Base-by-base conservation (phyloP, 192 early-diverging fungal genomes). In the Paraglomus brasilianum region DNA sequence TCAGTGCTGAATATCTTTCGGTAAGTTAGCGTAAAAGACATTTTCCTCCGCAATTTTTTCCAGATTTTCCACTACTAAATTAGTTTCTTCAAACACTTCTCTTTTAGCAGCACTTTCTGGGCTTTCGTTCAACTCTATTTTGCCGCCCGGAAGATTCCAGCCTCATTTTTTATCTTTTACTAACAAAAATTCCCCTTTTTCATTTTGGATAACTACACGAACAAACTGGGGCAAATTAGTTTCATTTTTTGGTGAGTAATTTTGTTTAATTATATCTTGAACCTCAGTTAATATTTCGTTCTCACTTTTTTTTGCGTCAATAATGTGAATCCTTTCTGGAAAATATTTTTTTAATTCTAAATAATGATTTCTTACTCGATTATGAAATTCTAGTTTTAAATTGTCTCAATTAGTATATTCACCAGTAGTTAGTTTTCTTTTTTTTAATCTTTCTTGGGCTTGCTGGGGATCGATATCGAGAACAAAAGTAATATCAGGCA, bases 381-480 rank as follows among this genome's bases (percentile, higher is more conserved):
- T 4, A 15, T 62, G 59, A 62, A 62, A 62, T 62, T 62, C 41
- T 9, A 62, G 45, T 4, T 62, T 14, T 43, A 62, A 62, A 8
- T 62, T 62, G 42, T 62, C 59, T 14, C 59, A 62, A 45, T 62
- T 62, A 14, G 40, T 62, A 62, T 62, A 62, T 61, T 62, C 59
- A 11, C 59, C 59, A 43, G 42, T 62, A 13, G 17, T 39, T 19
- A 17, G 0, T 45, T 62, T 9, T 40, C 59, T 45, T 62, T 62
- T 62, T 62, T 62, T 45, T 62, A 62, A 19, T 45, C 59, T 62
- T 5, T 15, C 1, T 62, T 62, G 59, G 59, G 59, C 59, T 62
- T 62, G 6, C 0, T 8, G 43, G 42, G 59, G 59, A 39, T 62
- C 59, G 13, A 62, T 45, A 22, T 62, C 59, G 0, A 62, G 5